phyloP scores from a whole-genome alignment of 2,329 filamentous ascomycete genomes.

The Pyrenophora graminea region DNA sequence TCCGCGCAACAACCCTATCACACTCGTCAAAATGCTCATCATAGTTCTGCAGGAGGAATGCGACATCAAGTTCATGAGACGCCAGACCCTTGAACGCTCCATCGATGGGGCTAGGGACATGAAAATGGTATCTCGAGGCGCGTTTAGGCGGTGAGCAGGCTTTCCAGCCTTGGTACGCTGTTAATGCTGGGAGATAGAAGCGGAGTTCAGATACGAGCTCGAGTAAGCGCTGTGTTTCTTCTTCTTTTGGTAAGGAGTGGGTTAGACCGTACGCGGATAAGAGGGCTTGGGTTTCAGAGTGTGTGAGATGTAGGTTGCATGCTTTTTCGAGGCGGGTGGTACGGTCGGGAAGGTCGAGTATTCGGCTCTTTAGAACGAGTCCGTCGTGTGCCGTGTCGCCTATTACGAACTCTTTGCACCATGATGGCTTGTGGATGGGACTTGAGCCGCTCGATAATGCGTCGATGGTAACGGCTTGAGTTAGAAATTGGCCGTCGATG shows the following conservation, averaged over 20 bases:
- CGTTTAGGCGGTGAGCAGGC: constrained; percentile 2
- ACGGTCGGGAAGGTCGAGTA: constrained; percentile 36
- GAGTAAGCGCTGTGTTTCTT: constrained; percentile 17
- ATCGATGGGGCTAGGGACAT: constrained; percentile 33
- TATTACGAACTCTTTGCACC: constrained; percentile 53
- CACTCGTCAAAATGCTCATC: constrained; percentile 20
- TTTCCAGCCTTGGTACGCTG: constrained; percentile 43
- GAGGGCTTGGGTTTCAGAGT: constrained; percentile 21
- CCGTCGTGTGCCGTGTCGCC: constrained; percentile 54
- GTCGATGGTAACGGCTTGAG: constrained; percentile 20
- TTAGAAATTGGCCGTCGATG: constrained; percentile 32
- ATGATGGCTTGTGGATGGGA: constrained; percentile 45
- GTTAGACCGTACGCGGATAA: constrained; percentile 47
- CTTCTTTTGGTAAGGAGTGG: constrained; percentile 32
- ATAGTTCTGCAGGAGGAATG: constrained; percentile 35
- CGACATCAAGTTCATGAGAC: constrained; percentile 40
- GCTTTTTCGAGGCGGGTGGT: constrained; percentile 18
- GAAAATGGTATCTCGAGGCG: constrained; percentile 35
- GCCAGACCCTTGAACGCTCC: constrained; percentile 27
- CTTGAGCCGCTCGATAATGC: constrained; percentile 20
- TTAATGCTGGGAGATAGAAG: constrained; percentile 50
- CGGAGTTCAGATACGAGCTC: constrained; percentile 52
- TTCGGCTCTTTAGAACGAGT: constrained; percentile 30
- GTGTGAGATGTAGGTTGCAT: constrained; percentile 23
- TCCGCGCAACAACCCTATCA: constrained; percentile 12